Evolutionary conservation across 2,329 filamentous ascomycete genomes (phyloP), one percentile per base, ranked within the genome.

Genomic region (Hirsutella thompsonii): DNA sequence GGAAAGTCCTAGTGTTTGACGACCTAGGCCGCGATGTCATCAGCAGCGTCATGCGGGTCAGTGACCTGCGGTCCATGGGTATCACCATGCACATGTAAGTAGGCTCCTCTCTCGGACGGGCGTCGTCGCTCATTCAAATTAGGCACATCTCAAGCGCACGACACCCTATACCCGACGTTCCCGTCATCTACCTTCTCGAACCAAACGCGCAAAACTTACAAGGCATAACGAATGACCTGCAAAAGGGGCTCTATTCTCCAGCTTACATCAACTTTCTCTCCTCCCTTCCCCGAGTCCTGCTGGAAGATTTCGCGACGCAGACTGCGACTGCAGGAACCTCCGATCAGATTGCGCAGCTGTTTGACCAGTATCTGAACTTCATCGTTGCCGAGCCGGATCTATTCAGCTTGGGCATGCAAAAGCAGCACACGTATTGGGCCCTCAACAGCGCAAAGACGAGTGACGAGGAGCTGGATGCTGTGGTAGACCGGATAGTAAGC

Each of bases 251-350:
- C 21, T 98, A 98, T 63, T 82, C 86, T 20, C 89, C 90, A 1
- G 90, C 90, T 46, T 93, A 96, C 58, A 79, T 98, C 64, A 98
- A 98, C 67, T 95, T 98, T 61, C 77, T 96, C 41, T 94, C 87
- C 35, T 95, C 90, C 16, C 81, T 98, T 58, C 85, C 90, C 4
- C 76, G 92, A 47, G 82, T 88, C 8, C 70, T 96, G 14, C 76
- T 98, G 39, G 92, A 98, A 67, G 90, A 96, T 46, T 96, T 98
- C 58, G 92, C 89, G 4, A 73, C 84, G 14, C 81, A 94, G 57
- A 93, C 90, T 10, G 89, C 87, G 5, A 68, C 83, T 23, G 79
- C 87, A 11, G 85, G 81, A 20, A 94, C 88, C 1, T 80, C 90
- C 5, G 90, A 96, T 51, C 79, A 84, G 53, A 89, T 98, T 47